Evolutionary conservation across 2,329 filamentous ascomycete species (phyloP), one percentile per base, ranked within the genome.

Genomic region (Fusarium sp.): DNA sequence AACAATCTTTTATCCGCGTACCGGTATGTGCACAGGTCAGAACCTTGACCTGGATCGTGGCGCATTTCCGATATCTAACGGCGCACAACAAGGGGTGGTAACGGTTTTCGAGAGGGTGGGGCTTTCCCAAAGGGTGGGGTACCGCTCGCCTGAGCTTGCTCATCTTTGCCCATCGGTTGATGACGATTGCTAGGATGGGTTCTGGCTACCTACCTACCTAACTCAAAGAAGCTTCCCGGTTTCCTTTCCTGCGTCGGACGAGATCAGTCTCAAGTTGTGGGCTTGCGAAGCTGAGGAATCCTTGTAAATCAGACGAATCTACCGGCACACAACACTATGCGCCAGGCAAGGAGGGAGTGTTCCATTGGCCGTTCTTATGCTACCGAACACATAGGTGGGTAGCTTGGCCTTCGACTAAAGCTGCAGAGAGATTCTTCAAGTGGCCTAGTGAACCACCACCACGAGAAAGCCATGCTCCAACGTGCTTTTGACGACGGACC

Each of bases 1-100:
- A 67, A 68, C 52, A 44, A 55, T 62, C 18, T 39, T 57, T 47
- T 57, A 42, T 59, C 66, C 66, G 28, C 45, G 39, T 64, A 48
- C 45, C 13, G 24, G 24, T 45, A 41, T 34, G 50, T 36, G n/a
- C 50, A 39, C 32, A 44, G 54, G 66, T 58, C 28, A 56, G 45
- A 68, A 68, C 66, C 66, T 71, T 63, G 71, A 61, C 71, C 58
- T 72, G 50, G 58, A 73, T 61, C 58, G 70, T 74, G 72, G 72
- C 72, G 67, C 57, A 59, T 48, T 73, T 50, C 66, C 66, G 55
- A 71, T 69, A 70, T 68, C 58, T 70, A 74, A 74, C 70, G 71
- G 62, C 38, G 54, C 30, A 51, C 14, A 41, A 26, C 39, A 32
- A 66, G 57, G 59, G 50, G 62, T 66, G 66, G 66, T 68, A 73